Evolutionary conservation across 2,329 filamentous ascomycete genomes (phyloP).

Genomic region (Cercospora citrullina): DNA sequence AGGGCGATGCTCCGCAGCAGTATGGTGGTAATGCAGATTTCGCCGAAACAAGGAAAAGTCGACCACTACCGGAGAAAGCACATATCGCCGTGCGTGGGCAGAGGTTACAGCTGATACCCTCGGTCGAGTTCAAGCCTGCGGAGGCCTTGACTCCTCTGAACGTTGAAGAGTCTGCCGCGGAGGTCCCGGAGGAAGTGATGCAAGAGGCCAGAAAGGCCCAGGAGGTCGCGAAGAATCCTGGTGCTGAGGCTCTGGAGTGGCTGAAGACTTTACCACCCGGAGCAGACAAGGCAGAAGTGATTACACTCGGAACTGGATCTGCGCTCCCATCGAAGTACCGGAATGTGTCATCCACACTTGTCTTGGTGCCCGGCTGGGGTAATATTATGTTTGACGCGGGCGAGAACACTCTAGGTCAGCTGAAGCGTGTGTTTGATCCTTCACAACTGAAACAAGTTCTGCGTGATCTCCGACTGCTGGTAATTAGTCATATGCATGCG

Average conservation of each 20-base stretch:
- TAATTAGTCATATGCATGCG: slow-evolving; percentile 94
- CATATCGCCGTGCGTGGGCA: slow-evolving; percentile 39
- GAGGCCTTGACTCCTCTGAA: slow-evolving; percentile 54
- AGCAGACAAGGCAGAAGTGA: slow-evolving; percentile 74
- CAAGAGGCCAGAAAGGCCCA: slow-evolving; percentile 52
- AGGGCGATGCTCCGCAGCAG: slow-evolving; percentile 29
- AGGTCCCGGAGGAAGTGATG: slow-evolving; percentile 52
- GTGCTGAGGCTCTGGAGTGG: slow-evolving; percentile 53
- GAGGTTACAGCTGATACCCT: slow-evolving; percentile 41
- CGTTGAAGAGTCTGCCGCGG: slow-evolving; percentile 46
- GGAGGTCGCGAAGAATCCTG: slow-evolving; percentile 39
- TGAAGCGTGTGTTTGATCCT: slow-evolving; percentile 69
- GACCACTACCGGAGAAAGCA: slow-evolving; percentile 29
- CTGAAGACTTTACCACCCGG: slow-evolving; percentile 63
- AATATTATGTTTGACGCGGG: slow-evolving; percentile 89
- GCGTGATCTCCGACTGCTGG: slow-evolving; percentile 75
- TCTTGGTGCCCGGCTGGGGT: slow-evolving; percentile 81
- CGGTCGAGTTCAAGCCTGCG: slow-evolving; percentile 47
- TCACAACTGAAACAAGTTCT: slow-evolving; percentile 69
- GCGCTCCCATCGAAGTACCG: slow-evolving; percentile 88
- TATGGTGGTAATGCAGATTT: slow-evolving; percentile 21
- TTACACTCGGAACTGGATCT: slow-evolving; percentile 87
- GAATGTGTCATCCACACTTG: slow-evolving; percentile 86
- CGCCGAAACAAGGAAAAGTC: slow-evolving; percentile 18
- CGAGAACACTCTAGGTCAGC: slow-evolving; percentile 86